Base-by-base conservation (phyloP, 306 rosid genomes). In the Crotalaria pallida region DNA sequence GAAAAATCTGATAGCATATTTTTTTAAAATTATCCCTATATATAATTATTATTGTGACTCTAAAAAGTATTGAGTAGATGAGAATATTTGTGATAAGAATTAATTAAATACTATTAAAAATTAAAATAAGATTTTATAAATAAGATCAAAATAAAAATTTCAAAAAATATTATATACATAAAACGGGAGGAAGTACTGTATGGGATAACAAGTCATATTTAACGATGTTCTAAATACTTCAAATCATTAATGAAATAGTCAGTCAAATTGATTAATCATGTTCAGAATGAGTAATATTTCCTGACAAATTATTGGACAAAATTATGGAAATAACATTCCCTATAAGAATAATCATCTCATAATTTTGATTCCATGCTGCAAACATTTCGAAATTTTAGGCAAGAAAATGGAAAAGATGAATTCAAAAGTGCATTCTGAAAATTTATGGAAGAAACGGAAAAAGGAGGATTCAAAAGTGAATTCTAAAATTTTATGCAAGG, bases 391-490 rank as follows among this genome's bases (percentile, higher is more conserved):
- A 62, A 52, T 53, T 7, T 33, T 49, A 29, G 23, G 83, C 29
- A 6, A 15, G 27, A 50, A 60, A 61, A 45, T 23, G 13, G 65
- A 43, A 68, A 81, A 73, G 74, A 19, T 10, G 81, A 43, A 65
- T 73, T 67, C 75, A 61, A 68, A 77, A 69, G 80, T 31, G 67
- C 34, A 70, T 15, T 29, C 59, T 78, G 59, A 71, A 43, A 47
- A 72, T 65, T 58, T 26, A 48, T 49, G 70, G 70, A 57, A 72
- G 51, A 71, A 56, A 78, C 19, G 29, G 78, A 27, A 78, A 72
- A 72, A 58, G 78, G 57, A 24, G 31, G 58, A 65, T 67, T 67
- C 75, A 61, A 68, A 77, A 69, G 80, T 31, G 72, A 55, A 62
- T 31, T 43, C 59, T 78, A 49, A 71, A 31, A 47, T 60, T 72